Evolutionary conservation across 306 rosid species (phyloP).

Genomic region (Delonix regia): DNA sequence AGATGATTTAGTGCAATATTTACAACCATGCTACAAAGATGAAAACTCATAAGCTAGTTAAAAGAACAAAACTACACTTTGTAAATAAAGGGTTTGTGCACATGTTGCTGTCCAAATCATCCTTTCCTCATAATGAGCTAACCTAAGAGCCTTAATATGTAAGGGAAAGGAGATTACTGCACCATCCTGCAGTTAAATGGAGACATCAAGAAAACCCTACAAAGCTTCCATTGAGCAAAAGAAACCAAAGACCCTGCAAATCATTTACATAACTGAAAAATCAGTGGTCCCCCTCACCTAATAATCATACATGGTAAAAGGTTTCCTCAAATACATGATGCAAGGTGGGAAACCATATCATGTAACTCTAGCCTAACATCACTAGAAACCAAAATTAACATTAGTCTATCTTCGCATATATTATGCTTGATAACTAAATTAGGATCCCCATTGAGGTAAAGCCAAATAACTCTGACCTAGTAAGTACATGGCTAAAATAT

Average conservation of each 20-base stretch:
- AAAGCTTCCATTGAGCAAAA: neutral
- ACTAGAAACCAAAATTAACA: neutral
- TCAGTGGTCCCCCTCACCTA: neutral
- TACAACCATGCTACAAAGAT: neutral
- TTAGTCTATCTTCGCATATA: too few species aligned
- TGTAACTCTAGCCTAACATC: neutral
- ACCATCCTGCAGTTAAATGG: neutral
- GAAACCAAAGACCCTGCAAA: neutral
- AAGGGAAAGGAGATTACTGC: neutral
- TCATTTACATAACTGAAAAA: neutral
- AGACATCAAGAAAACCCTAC: neutral
- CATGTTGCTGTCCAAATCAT: neutral
- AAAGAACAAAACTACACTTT: neutral
- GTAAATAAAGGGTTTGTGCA: neutral
- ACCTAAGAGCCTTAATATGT: neutral
- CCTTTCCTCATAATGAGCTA: neutral
- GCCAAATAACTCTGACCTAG: too few species aligned
- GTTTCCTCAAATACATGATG: neutral
- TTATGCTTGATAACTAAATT: too few species aligned
- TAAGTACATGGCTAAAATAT: neutral
- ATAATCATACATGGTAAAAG: neutral
- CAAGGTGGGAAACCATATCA: neutral
- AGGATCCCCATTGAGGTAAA: neutral
- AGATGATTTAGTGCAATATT: neutral
- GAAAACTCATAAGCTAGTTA: neutral